Evolutionary conservation across 2,329 filamentous ascomycete species (phyloP).

Genomic region (Alternaria gansuensis): DNA sequence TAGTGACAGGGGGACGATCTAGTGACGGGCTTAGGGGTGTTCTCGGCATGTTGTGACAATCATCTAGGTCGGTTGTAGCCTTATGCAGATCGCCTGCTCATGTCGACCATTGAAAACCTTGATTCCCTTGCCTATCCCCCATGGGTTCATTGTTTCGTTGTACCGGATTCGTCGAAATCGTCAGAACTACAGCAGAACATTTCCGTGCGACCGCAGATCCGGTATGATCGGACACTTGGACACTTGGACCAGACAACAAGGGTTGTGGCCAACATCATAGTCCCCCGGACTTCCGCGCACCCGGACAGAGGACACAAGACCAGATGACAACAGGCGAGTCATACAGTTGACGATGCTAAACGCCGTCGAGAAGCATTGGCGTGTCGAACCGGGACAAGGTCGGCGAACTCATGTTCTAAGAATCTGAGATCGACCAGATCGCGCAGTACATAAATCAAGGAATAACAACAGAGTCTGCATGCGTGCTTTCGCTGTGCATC

Average conservation of each 20-base stretch:
- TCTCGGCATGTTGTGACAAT: conserved; percentile 5
- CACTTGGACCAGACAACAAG: neutral
- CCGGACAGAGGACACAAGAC: conserved; percentile 1
- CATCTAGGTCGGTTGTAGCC: neutral
- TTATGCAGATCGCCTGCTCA: conserved; percentile 2
- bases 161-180: conserved; percentile 4
- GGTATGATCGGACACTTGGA: conserved; percentile 2
- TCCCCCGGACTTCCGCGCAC: conserved; percentile 7
- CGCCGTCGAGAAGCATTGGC: conserved; percentile 4
- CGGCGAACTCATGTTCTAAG: conserved; percentile 11
- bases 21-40: neutral
- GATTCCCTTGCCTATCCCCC: neutral
- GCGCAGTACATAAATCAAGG: neutral
- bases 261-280: neutral
- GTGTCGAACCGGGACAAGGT: conserved; percentile 11
- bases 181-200: conserved; percentile 5
- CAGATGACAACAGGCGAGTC: conserved; percentile 14
- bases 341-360: conserved; percentile 4
- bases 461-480: neutral
- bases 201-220: conserved; percentile 5
- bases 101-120: conserved; percentile 5
- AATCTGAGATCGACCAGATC: neutral
- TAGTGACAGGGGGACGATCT: neutral
- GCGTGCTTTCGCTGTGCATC: neutral
- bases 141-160: neutral